A percentile compares a stretch with the other conserved stretches of the same genome.
Conservation (phyloP, 495 filamentous ascomycete species). For the Rostrohypoxylon terebratum region DNA sequence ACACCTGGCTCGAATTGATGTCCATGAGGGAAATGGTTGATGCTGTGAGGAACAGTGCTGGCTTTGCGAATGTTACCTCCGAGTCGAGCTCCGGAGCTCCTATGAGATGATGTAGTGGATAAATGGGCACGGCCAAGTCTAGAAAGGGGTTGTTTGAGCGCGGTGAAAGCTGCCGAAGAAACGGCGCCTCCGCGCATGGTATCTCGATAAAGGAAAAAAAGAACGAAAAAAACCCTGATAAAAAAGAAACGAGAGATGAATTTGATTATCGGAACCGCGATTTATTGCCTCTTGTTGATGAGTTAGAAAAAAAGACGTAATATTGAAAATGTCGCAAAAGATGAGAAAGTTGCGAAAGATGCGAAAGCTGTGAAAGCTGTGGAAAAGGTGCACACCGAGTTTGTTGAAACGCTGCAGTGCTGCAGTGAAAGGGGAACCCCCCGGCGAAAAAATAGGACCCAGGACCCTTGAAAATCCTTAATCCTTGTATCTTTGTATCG, state of each 20-base stretch:
- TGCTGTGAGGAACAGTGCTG: constrained; percentile 37
- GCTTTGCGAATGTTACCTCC: constrained; percentile 45
- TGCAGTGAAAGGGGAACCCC: neutral
- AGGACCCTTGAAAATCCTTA: constrained; percentile 5
- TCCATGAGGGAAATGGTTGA: constrained; percentile 15
- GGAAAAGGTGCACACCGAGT: constrained; percentile 20
- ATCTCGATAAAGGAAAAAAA: constrained; percentile 28
- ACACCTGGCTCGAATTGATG: constrained; percentile 46
- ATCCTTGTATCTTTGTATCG: neutral
- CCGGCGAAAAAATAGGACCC: neutral
- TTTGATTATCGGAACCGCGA: neutral
- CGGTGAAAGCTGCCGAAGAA: constrained; percentile 42
- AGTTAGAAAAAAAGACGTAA: constrained; percentile 16
- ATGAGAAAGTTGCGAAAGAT: neutral
- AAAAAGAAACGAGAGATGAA: constrained; percentile 13
- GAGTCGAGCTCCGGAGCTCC: constrained; percentile 33
- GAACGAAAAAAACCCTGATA: neutral
- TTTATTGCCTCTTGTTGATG: constrained; percentile 1
- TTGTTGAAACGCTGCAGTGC: constrained; percentile 26
- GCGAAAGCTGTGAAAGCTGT: neutral
- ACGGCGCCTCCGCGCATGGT: constrained; percentile 46
- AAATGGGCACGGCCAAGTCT: constrained; percentile 40
- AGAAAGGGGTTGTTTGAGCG: constrained; percentile 44
- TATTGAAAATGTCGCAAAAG: constrained; percentile 29
- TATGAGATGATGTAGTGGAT: constrained; percentile 37